Conservation (phyloP, 495 filamentous ascomycete genomes). For the Penicillium turbatum region DNA sequence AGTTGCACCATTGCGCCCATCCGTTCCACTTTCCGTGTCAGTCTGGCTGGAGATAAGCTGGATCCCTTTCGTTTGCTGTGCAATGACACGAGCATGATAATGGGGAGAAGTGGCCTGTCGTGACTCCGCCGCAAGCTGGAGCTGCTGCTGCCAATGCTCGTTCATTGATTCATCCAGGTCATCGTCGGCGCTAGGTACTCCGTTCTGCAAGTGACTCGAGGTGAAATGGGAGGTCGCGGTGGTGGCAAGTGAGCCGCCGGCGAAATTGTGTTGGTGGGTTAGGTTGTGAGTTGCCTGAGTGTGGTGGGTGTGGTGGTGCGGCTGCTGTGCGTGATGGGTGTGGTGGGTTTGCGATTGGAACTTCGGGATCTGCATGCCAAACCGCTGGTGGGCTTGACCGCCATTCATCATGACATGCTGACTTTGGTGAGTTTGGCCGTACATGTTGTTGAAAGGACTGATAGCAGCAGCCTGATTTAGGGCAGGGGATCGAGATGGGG, state of each 20-base stretch:
- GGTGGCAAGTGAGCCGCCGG: conserved; percentile 66
- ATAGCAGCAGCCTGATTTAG: conserved; percentile 62
- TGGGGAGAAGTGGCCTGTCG: conserved; percentile 60
- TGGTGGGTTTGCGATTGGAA: conserved; percentile 67
- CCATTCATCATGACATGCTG: conserved; percentile 79
- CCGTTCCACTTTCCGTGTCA: conserved; percentile 56
- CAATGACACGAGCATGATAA: conserved; percentile 58
- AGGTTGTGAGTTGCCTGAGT: conserved; percentile 65
- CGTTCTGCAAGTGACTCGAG: conserved; percentile 70
- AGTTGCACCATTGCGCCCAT: conserved; percentile 57
- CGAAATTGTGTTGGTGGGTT: conserved; percentile 75
- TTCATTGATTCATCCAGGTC: conserved; percentile 58
- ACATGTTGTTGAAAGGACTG: conserved; percentile 70
- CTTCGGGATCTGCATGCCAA: conserved; percentile 62
- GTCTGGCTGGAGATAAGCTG: conserved; percentile 51
- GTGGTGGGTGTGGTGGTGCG: conserved; percentile 68
- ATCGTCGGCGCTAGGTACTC: conserved; percentile 54
- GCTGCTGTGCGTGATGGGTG: conserved; percentile 71
- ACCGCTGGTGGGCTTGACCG: conserved; percentile 55
- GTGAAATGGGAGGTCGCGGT: conserved; percentile 71
- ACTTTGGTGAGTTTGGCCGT: conserved; percentile 71
- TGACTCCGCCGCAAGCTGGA: conserved; percentile 70
- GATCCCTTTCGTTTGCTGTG: conserved; percentile 59
- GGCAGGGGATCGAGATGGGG: conserved; percentile 64
- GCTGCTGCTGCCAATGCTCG: conserved; percentile 86